Evolutionary conservation across 1,284 basidiomycete genomes (phyloP), one percentile per base, ranked within the genome.

Genomic region (Austropuccinia psidii): DNA sequence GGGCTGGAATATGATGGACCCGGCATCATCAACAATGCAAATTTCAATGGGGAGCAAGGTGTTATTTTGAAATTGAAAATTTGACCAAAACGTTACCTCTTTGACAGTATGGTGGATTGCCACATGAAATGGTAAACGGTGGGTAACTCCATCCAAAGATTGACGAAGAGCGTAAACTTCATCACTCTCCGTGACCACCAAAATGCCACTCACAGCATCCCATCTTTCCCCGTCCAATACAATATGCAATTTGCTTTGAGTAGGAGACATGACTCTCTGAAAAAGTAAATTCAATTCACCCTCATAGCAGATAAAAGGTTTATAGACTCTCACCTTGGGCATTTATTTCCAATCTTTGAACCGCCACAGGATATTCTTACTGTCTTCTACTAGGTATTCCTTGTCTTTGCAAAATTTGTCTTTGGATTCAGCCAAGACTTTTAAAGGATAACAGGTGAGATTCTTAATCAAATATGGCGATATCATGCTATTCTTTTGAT

Each of bases 291-390:
- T 27, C 27, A 73, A 60, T 58, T 58, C 9, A 47, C 33, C n/a
- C n/a, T n/a, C n/a, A n/a, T n/a, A n/a, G n/a, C n/a, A n/a, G n/a
- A n/a, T n/a, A n/a, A n/a, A n/a, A 24, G 1, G 43, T 19, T 21
- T 47, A 7, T 24, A 15, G 33, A 52, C 33, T 76, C 83, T 76
- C 78, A 91, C 92, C 83, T 99, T 96, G 80, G 96, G 88, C 83
- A 92, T 89, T 8, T 89, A 88, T 81, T 90, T 90, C 89, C 93
- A 95, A 78, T 98, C 95, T 79, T 98, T 93, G 78, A 99, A 98
- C 73, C 93, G 85, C 96, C 96, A 99, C 64, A 98, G 95, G 17
- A 91, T 84, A 1, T 86, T 87, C 76, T 90, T 85, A 54, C 90
- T 89, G 76, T 94, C 87, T 15, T 83, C 83, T 2, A 86, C 78